Evolutionary conservation across 75 land plant species (phyloP).

Genomic region (Sequoiadendron giganteum): DNA sequence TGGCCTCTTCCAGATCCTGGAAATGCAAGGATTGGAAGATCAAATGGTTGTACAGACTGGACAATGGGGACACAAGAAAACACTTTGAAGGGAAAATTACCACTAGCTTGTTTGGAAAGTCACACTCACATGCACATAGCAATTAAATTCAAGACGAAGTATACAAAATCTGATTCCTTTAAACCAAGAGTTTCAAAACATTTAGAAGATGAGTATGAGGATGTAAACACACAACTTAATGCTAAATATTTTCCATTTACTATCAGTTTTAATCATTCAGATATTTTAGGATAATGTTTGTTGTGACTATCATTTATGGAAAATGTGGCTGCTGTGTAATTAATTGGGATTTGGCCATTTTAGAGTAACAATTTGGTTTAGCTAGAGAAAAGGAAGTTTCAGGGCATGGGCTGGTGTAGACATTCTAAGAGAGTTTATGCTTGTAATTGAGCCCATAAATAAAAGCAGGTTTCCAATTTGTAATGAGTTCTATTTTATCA

Average conservation of each 20-base stretch:
- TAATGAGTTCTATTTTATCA: too few species aligned
- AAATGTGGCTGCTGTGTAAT: too few species aligned
- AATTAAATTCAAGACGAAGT: background rate
- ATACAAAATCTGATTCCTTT: background rate
- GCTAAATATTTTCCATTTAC: background rate
- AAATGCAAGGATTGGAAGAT: constrained; percentile 19
- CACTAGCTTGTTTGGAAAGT: constrained; percentile 23
- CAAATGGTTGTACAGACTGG: constrained; percentile 20
- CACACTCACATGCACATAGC: background rate
- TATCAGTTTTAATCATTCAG: background rate
- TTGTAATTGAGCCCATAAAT: too few species aligned
- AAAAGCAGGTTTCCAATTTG: too few species aligned
- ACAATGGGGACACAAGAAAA: constrained; percentile 21
- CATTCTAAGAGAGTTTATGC: too few species aligned
- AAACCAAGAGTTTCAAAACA: background rate
- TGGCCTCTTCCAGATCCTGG: constrained; percentile 23
- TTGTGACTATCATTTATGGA: too few species aligned
- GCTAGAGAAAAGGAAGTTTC: too few species aligned
- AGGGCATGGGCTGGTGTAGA: too few species aligned
- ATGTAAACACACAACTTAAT: background rate
- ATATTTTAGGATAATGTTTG: background rate
- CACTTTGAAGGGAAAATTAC: constrained; percentile 32
- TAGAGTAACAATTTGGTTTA: too few species aligned
- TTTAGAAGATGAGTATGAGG: background rate
- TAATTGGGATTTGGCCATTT: too few species aligned